These are phyloP conservation scores for Phytophthora lateralis DNA, from an alignment of 352 stramenopile genomes.

Conservation along the genomic window DNA sequence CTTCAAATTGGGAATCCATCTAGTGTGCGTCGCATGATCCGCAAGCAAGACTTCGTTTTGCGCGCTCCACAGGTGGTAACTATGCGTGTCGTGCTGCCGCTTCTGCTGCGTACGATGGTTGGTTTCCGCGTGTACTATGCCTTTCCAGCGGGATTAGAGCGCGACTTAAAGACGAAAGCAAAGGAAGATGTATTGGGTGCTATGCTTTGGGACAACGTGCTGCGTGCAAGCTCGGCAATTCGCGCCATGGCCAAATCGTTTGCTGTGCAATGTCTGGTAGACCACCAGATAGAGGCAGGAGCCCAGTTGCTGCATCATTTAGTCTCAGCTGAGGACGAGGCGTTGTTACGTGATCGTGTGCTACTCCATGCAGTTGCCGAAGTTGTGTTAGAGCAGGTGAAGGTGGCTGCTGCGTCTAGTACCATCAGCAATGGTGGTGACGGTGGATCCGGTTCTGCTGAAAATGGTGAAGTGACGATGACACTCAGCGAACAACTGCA, in stretches of 20 bases:
- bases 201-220: slow-evolving; percentile 72
- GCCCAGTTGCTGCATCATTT: slow-evolving; percentile 63
- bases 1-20: slow-evolving; percentile 82
- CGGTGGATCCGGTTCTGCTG: slow-evolving; percentile 28
- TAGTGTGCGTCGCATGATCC: slow-evolving; percentile 83
- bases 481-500: slow-evolving; percentile 51
- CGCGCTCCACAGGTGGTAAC: slow-evolving; percentile 78
- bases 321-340: slow-evolving; percentile 62
- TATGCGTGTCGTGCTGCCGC: slow-evolving; percentile 79
- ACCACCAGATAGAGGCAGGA: slow-evolving; percentile 61
- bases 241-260: slow-evolving; percentile 72
- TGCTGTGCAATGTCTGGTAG: slow-evolving; percentile 66
- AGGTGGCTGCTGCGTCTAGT: slow-evolving; percentile 36
- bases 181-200: slow-evolving; percentile 55
- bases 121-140: slow-evolving; percentile 50
- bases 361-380: slow-evolving; percentile 78
- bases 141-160: slow-evolving; percentile 42
- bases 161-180: slow-evolving; percentile 42
- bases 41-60: slow-evolving; percentile 84
- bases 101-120: slow-evolving; percentile 69
- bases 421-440: slow-evolving; percentile 19
- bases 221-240: slow-evolving; percentile 75
- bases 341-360: slow-evolving; percentile 71
- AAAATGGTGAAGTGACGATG: slow-evolving; percentile 41
- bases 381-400: slow-evolving; percentile 61